Base-by-base conservation (phyloP, 768 basidiomycete genomes). In the Podaxis mareebaensis region DNA sequence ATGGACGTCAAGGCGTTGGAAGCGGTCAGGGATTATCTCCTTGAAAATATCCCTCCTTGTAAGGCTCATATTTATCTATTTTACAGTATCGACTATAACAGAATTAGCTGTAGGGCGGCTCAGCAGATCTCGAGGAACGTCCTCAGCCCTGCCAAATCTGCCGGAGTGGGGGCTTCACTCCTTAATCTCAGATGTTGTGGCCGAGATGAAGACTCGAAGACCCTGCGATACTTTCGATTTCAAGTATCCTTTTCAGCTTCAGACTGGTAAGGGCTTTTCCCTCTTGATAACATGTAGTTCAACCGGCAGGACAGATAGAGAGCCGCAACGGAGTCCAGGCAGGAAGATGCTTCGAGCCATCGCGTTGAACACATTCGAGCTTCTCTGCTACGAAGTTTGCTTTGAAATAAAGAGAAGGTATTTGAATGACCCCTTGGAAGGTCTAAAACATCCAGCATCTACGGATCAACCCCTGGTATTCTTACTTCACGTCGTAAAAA, bases 361-460 rank as follows among this genome's bases (percentile, higher is more conserved):
- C 8, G n/a, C 53, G 3, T 30, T 56, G 42, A 30, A 56, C 22
- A 7, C 15, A 22, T 62, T 62, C 20, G 61, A 62, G 17, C 28
- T 55, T 22, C 26, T 62, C 39, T 62, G 61, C 17, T 62, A 48
- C 11, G 61, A 62, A 24, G n/a, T 62, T 20, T 62, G 61, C 13
- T 11, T n/a, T 11, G 61, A 56, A 28, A 62, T 62, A 22, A 22
- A 48, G 12, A 30, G 55, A 46, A 39, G 61, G 7, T 62, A 55
- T 22, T n/a, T 30, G 12, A 17, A 10, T 24, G 49, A n/a, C n/a
- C 8, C 40, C 4, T 3, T n/a, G 33, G 13, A 22, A 11, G 4
- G 26, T 28, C 52, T 33, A 26, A 53, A 46, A 53, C 3, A n/a
- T n/a, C 24, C 22, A 54, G 17, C 12, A 46, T 46, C 44, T 33